phyloP scores from a whole-genome alignment of 73 alveolate genomes.

The Paramecium biaurelia region DNA sequence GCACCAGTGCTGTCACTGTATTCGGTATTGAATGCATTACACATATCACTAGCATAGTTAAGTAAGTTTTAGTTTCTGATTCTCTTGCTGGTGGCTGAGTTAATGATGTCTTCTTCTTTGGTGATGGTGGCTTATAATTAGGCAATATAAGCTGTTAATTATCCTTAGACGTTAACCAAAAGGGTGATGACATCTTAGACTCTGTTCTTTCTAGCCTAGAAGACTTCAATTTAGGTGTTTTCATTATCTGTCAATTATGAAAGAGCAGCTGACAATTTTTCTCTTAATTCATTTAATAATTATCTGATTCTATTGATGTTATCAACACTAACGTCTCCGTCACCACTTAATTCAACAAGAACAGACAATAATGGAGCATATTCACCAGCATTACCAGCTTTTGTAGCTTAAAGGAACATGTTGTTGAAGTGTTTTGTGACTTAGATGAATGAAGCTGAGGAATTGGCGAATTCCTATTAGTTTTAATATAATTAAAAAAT shows the following conservation, averaged over 20 bases:
- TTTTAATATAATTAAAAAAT: neutral
- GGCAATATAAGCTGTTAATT: slow-evolving; percentile 53
- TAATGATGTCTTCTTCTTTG: slow-evolving; percentile 53
- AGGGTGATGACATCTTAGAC: slow-evolving; percentile 45
- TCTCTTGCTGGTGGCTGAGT: slow-evolving; percentile 63
- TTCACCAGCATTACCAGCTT: slow-evolving; percentile 22
- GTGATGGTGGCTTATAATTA: slow-evolving; percentile 46
- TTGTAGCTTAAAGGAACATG: slow-evolving; percentile 5
- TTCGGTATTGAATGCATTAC: slow-evolving; percentile 65
- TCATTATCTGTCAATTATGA: slow-evolving; percentile 19
- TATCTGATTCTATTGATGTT: slow-evolving; percentile 41
- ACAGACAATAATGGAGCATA: slow-evolving; percentile 4
- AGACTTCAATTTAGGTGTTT: neutral
- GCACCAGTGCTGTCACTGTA: slow-evolving; percentile 59
- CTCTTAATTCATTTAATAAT: neutral
- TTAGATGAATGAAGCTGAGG: slow-evolving; percentile 18
- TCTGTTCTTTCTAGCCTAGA: slow-evolving; percentile 52
- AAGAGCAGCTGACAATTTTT: slow-evolving; percentile 33
- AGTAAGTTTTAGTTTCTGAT: slow-evolving; percentile 61
- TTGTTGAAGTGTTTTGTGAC: slow-evolving; percentile 46
- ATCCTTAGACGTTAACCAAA: slow-evolving; percentile 23
- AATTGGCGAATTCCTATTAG: slow-evolving; percentile 10
- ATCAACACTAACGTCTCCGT: slow-evolving; percentile 36
- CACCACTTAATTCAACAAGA: slow-evolving; percentile 2
- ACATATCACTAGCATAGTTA: slow-evolving; percentile 63